A percentile compares a stretch with the other conserved stretches of the same genome.
These are phyloP conservation scores for Elaeis guineensis DNA, from an alignment of 176 grass and related monocot species.

Conservation along the genomic window DNA sequence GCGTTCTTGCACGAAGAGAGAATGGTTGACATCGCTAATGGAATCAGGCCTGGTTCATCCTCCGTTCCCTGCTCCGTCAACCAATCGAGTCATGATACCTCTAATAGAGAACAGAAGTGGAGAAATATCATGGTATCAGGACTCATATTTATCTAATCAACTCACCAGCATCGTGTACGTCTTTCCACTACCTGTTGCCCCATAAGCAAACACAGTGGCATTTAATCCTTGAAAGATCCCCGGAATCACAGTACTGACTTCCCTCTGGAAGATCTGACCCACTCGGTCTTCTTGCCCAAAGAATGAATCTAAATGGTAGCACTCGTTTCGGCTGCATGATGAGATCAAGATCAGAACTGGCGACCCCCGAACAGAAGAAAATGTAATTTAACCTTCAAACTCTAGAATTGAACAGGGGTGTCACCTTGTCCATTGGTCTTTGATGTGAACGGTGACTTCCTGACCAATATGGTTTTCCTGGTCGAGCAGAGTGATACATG, in stretches of 20 bases:
- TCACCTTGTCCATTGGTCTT: conserved; percentile 74
- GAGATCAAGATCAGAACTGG: neutral
- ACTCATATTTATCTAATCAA: no score
- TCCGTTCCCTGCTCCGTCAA: conserved; percentile 41
- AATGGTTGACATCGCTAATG: conserved; percentile 46
- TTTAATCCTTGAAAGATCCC: conserved; percentile 59
- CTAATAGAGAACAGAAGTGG: no score
- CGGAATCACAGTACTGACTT: conserved; percentile 56
- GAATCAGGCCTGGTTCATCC: conserved; percentile 53
- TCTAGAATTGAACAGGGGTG: neutral
- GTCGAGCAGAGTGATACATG: conserved; percentile 52
- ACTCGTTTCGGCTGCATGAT: conserved; percentile 48
- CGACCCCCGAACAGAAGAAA: neutral
- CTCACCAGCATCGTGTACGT: conserved; percentile 87
- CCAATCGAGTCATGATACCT: neutral
- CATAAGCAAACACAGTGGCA: conserved; percentile 66
- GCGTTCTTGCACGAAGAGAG: conserved; percentile 42
- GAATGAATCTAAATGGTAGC: conserved; percentile 72
- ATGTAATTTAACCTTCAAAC: neutral
- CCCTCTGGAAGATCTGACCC: conserved; percentile 51
- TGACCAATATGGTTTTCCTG: conserved; percentile 7
- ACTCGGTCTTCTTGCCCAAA: conserved; percentile 46
- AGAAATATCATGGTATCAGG: no score
- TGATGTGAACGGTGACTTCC: conserved; percentile 60
- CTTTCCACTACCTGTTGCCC: conserved; percentile 81